Evolutionary conservation across 371 early-diverging fungal species (phyloP).

Genomic region (Actinomucor elegans): DNA sequence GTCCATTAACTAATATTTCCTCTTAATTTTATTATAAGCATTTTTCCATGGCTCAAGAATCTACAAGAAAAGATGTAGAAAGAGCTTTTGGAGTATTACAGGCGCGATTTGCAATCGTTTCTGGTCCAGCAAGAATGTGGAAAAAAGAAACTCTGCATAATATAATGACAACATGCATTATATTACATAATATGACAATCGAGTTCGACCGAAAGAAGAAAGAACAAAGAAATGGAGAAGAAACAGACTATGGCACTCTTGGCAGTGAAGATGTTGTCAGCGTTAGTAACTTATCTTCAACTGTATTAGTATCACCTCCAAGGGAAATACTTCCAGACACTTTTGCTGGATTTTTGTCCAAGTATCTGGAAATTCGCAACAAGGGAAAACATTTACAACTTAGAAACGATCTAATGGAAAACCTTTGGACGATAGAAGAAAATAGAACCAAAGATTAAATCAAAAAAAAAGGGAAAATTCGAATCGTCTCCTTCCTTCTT

Average conservation of each 20-base stretch:
- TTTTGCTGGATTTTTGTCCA: background rate
- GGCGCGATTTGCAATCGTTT: background rate
- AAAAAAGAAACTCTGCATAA: background rate
- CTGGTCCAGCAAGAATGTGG: background rate
- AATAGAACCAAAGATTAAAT: no score
- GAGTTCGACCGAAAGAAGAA: background rate
- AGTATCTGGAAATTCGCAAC: background rate
- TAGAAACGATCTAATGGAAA: background rate
- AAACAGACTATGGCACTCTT: no score
- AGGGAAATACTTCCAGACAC: no score
- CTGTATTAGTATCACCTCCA: no score
- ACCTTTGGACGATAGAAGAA: background rate
- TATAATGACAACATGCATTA: background rate
- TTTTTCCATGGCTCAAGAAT: background rate
- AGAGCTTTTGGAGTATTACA: background rate
- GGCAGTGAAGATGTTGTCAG: background rate
- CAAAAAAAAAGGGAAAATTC: no score
- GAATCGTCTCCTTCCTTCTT: no score
- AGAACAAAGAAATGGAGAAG: no score
- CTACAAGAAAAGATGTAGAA: background rate
- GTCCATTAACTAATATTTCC: no score
- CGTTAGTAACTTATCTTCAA: background rate
- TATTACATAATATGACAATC: conserved; percentile 5
- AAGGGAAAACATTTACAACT: background rate
- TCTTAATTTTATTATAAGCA: background rate